Evolutionary conservation across 208 protist species (phyloP), one percentile per base, ranked within the genome.

Genomic region (Leishmania aethiopica): DNA sequence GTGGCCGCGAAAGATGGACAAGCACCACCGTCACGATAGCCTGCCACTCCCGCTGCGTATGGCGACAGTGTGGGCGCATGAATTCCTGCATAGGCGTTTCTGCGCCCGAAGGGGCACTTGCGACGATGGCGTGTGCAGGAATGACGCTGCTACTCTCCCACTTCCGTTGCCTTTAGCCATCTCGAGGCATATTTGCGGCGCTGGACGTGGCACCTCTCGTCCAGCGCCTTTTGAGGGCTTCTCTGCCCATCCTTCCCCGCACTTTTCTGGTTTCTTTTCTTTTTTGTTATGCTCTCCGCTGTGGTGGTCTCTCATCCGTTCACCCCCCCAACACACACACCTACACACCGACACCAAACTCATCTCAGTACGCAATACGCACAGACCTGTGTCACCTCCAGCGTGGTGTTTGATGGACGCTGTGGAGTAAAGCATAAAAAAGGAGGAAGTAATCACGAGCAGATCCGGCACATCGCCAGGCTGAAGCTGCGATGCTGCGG

Each of bases 401-500:
- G 70, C 42, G 40, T 3, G 22, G 25, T 55, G 45, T 53, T 51
- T 74, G 45, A 7, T 28, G 32, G 45, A 15, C 25, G 10, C 70
- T 59, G 73, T n/a, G 51, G 1, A 62, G 47, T 55, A 3, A 62
- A 28, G 35, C 7, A n/a, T 35, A 11, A 22, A n/a, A 11, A 37
- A n/a, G 60, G 73, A 62, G 25, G 15, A 77, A 1, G 47, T 51
- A 74, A 55, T 32, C 10, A 55, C 40, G 8, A 35, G 2, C 45
- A 69, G 32, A 6, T 53, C 10, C 7, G 70, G 13, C 22, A 15
- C 7, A 37, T 37, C 5, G 28, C 28, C 32, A 53, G 70, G 28
- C 3, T 51, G 22, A 74, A 32, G 45, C 28, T 22, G 37, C 35
- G 37, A 79, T 79, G 75, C 75, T 79, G 53, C 59, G 75, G 17